These are phyloP conservation scores for Colletotrichum australisinense DNA, from an alignment of 2,329 filamentous ascomycete species.

Conservation along the genomic window DNA sequence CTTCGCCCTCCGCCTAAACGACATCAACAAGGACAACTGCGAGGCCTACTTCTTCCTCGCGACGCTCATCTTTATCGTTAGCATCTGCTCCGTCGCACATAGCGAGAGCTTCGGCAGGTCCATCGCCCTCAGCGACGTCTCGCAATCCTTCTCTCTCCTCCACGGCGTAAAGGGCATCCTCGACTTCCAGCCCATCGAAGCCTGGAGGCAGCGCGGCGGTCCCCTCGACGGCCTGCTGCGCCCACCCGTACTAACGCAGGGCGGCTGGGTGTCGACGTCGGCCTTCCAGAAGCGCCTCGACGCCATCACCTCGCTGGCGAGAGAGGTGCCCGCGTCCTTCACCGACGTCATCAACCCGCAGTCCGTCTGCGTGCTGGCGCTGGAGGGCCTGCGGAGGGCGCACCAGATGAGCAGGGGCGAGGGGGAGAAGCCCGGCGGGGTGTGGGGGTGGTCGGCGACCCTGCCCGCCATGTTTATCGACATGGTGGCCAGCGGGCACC, in stretches of 20 bases:
- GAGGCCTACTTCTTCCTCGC: conserved; percentile 46
- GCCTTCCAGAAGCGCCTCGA: conserved; percentile 31
- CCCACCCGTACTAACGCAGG: not conserved
- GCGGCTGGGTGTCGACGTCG: not conserved
- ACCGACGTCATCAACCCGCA: conserved; percentile 25
- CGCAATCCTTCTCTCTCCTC: conserved; percentile 45
- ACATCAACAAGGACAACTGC: conserved; percentile 44
- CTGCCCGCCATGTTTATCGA: conserved; percentile 37
- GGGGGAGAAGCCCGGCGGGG: not conserved
- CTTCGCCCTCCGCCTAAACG: conserved; percentile 41
- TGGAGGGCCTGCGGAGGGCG: conserved; percentile 31
- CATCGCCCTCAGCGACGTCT: conserved; percentile 43
- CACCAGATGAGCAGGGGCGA: conserved; percentile 10
- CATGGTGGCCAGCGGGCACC: conserved; percentile 30
- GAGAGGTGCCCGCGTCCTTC: conserved; percentile 24
- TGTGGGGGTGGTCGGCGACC: conserved; percentile 35
- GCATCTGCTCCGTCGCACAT: conserved; percentile 43
- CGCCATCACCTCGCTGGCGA: conserved; percentile 26
- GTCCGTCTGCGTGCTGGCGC: conserved; percentile 32
- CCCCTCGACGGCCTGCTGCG: conserved; percentile 34
- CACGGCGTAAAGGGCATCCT: conserved; percentile 45
- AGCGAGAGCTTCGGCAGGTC: conserved; percentile 9
- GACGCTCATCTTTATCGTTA: conserved; percentile 46
- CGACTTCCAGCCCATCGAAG: conserved; percentile 40
- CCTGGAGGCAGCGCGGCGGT: conserved; percentile 37